Percentiles rank a stretch among this genome's conserved stretches.
These are phyloP conservation scores for Alternaria sp. DNA, from an alignment of 2,329 filamentous ascomycete species.

Conservation along the genomic window DNA sequence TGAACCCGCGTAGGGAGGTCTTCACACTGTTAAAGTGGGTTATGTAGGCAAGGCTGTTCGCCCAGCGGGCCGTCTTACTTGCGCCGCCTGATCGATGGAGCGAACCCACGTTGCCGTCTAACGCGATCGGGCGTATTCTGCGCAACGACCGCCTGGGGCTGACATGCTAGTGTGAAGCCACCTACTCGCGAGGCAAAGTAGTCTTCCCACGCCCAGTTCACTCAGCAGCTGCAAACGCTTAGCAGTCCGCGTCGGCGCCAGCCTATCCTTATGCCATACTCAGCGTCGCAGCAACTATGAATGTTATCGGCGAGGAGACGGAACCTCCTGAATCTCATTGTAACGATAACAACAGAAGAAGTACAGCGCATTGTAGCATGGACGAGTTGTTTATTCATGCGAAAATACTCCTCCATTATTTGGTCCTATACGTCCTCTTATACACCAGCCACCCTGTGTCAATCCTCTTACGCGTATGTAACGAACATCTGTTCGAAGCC, in stretches of 20 bases:
- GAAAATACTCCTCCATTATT: background rate
- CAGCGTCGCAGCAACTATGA: background rate
- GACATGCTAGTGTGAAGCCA: conserved; percentile 34
- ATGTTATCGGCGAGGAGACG: background rate
- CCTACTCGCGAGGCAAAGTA: conserved; percentile 38
- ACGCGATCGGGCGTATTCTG: background rate
- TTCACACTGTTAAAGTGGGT: background rate
- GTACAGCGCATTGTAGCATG: background rate
- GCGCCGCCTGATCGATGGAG: background rate
- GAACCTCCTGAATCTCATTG: conserved; percentile 13
- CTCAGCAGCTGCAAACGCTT: background rate
- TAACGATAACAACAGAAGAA: background rate
- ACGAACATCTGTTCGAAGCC: conserved; percentile 41
- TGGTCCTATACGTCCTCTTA: background rate
- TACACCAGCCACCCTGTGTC: background rate
- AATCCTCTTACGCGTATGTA: conserved; percentile 35
- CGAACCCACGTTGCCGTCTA: background rate
- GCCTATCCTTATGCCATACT: conserved; percentile 1
- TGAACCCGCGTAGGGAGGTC: background rate
- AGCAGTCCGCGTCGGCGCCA: background rate
- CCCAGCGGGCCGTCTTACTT: background rate
- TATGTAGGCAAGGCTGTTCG: background rate
- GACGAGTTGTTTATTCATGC: background rate
- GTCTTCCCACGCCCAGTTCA: conserved; percentile 25
- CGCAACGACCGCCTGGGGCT: conserved; percentile 10